Percentiles rank a stretch among this genome's conserved stretches.
Conservation (phyloP, 495 filamentous ascomycete genomes). For the Penicillium soppii region DNA sequence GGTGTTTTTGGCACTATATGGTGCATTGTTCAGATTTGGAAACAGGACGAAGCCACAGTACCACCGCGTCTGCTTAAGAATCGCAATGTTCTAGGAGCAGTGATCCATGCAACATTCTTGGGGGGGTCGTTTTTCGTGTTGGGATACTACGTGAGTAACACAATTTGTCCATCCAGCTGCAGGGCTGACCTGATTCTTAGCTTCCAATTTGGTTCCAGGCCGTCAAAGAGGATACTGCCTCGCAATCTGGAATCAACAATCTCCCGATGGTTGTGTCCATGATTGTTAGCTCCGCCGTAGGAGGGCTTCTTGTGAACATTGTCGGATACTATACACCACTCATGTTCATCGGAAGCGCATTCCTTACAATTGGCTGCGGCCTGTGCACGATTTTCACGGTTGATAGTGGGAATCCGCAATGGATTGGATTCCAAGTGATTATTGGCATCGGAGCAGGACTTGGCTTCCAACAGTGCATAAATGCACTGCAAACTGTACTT, state of each 20-base stretch:
- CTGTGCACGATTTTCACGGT: constrained; percentile 65
- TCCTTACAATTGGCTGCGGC: constrained; percentile 66
- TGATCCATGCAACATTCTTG: constrained; percentile 54
- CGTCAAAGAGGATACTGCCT: constrained; percentile 67
- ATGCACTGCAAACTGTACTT: constrained; percentile 69
- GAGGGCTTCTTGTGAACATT: constrained; percentile 58
- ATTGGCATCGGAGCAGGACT: constrained; percentile 68
- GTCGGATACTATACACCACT: constrained; percentile 77
- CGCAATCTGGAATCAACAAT: constrained; percentile 71
- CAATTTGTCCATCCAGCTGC: not conserved
- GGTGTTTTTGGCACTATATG: constrained; percentile 62
- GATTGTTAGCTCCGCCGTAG: constrained; percentile 59
- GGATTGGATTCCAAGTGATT: constrained; percentile 79
- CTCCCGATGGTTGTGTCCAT: constrained; percentile 69
- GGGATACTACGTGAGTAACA: constrained; percentile 49
- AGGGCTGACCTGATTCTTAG: constrained; percentile 33
- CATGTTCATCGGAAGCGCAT: constrained; percentile 57
- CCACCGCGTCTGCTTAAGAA: constrained; percentile 70
- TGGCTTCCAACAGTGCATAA: constrained; percentile 65
- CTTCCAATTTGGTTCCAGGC: constrained; percentile 91
- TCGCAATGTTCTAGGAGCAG: constrained; percentile 59
- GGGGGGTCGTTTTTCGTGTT: constrained; percentile 66
- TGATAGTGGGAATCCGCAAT: constrained; percentile 47
- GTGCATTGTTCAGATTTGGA: constrained; percentile 62
- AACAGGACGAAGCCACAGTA: constrained; percentile 73